A percentile compares a stretch with the other conserved stretches of the same genome.
Evolutionary conservation across 306 rosid species (phyloP).

Genomic region (Astragalus glycyphyllos): DNA sequence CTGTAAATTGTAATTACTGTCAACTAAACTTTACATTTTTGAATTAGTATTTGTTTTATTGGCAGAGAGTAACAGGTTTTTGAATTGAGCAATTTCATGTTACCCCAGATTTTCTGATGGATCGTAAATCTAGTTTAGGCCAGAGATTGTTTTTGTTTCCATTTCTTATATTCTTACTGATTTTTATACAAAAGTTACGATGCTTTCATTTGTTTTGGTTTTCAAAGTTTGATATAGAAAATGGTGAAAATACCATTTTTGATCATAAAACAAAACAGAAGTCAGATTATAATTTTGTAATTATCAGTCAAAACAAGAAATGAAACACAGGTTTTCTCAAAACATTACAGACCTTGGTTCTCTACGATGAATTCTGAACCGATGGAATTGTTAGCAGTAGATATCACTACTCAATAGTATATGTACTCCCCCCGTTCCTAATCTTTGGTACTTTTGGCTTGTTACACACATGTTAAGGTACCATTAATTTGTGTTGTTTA

Average conservation of each 20-base stretch:
- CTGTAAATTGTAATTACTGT: conserved; percentile 42
- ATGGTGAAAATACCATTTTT: conserved; percentile 6
- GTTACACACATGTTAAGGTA: too few relatives aligned
- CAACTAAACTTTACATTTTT: conserved; percentile 34
- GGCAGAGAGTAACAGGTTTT: background rate
- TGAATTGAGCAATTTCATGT: conserved; percentile 5
- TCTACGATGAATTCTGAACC: conserved; percentile 28
- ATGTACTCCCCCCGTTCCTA: too few relatives aligned
- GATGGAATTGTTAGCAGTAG: conserved; percentile 30
- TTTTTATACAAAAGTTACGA: background rate
- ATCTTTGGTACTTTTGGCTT: too few relatives aligned
- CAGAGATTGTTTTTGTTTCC: background rate
- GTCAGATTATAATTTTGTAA: background rate
- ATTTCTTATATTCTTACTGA: background rate
- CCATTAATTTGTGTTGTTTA: too few relatives aligned
- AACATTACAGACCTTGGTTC: conserved; percentile 25
- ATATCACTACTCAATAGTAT: conserved; percentile 23
- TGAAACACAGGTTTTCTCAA: background rate
- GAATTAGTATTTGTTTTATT: background rate
- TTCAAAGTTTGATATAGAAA: conserved; percentile 5
- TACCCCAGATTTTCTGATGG: conserved; percentile 25
- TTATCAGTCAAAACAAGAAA: conserved; percentile 13
- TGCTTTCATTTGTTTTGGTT: background rate
- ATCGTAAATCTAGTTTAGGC: background rate
- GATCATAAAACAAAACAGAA: background rate